phyloP scores from a whole-genome alignment of 164 flowering plant species.

The Litsea cubeba region DNA sequence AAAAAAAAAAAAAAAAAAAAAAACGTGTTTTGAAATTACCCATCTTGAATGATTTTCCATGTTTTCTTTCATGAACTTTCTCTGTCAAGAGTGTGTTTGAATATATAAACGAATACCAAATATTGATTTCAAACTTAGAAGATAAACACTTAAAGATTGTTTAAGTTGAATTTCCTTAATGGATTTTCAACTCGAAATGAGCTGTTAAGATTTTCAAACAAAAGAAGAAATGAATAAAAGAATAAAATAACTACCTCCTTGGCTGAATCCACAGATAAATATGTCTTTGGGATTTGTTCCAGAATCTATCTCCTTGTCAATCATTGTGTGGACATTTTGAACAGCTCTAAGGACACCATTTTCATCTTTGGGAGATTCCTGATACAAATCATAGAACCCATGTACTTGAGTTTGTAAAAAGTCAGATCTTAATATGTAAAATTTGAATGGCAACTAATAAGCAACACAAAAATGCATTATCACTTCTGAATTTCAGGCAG shows the following conservation, averaged over 20 bases:
- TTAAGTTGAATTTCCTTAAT: too few relatives aligned
- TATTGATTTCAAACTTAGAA: too few relatives aligned
- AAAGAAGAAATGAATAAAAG: background rate
- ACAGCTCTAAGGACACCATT: conserved; percentile 69
- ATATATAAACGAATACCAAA: too few relatives aligned
- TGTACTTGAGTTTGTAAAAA: background rate
- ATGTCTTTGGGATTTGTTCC: conserved; percentile 75
- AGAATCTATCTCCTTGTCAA: conserved; percentile 80
- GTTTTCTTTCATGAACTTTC: background rate
- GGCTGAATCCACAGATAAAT: conserved; percentile 94
- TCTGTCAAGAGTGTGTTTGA: too few relatives aligned
- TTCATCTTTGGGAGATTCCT: conserved; percentile 88
- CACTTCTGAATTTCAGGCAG: background rate
- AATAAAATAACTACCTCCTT: conserved; percentile 68
- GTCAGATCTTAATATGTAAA: background rate
- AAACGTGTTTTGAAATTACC: background rate
- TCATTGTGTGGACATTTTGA: conserved; percentile 72
- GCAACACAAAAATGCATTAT: background rate
- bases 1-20: too few relatives aligned
- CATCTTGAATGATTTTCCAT: background rate
- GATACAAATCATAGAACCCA: conserved; percentile 12
- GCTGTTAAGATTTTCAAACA: background rate
- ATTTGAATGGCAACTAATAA: background rate
- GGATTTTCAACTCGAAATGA: background rate
- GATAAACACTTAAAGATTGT: too few relatives aligned